A percentile compares a stretch with the other conserved stretches of the same genome.
Conservation (phyloP, 2,329 filamentous ascomycete species). For the Exophiala viscosa region DNA sequence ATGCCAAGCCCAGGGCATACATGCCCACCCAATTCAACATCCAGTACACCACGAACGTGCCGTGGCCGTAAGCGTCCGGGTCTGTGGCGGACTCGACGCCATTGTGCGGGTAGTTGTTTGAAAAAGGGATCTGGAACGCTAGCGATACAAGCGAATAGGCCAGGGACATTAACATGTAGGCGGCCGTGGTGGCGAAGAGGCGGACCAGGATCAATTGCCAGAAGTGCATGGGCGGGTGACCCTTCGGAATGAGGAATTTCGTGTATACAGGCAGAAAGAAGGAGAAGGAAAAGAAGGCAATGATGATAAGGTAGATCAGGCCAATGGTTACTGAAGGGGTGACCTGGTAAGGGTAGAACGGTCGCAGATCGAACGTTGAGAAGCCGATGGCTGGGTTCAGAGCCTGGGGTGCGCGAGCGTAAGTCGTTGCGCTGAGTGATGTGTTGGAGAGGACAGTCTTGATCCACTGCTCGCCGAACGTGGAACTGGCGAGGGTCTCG, state of each 20-base stretch:
- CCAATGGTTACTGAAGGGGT: slow-evolving; percentile 60
- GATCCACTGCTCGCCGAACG: slow-evolving; percentile 47
- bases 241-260: slow-evolving; percentile 49
- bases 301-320: slow-evolving; percentile 64
- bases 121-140: slow-evolving; percentile 62
- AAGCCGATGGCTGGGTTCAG: slow-evolving; percentile 56
- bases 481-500: slow-evolving; percentile 44
- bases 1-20: slow-evolving; percentile 59
- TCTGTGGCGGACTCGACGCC: slow-evolving; percentile 33
- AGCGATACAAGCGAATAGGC: slow-evolving; percentile 62
- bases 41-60: slow-evolving; percentile 61
- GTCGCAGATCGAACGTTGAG: slow-evolving; percentile 55
- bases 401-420: slow-evolving; percentile 50
- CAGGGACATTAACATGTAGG: slow-evolving; percentile 61
- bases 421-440: slow-evolving; percentile 39
- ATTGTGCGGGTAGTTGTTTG: slow-evolving; percentile 43
- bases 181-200: slow-evolving; percentile 46
- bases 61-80: slow-evolving; percentile 54
- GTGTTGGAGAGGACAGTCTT: slow-evolving; percentile 31
- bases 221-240: slow-evolving; percentile 57
- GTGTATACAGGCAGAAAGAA: slow-evolving; percentile 64
- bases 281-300: slow-evolving; percentile 63
- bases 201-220: slow-evolving; percentile 51
- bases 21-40: slow-evolving; percentile 62
- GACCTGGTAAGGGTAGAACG: slow-evolving; percentile 53